Evolutionary conservation across 2,329 filamentous ascomycete genomes (phyloP), one percentile per base, ranked within the genome.

Genomic region (Fusarium anthophilum): DNA sequence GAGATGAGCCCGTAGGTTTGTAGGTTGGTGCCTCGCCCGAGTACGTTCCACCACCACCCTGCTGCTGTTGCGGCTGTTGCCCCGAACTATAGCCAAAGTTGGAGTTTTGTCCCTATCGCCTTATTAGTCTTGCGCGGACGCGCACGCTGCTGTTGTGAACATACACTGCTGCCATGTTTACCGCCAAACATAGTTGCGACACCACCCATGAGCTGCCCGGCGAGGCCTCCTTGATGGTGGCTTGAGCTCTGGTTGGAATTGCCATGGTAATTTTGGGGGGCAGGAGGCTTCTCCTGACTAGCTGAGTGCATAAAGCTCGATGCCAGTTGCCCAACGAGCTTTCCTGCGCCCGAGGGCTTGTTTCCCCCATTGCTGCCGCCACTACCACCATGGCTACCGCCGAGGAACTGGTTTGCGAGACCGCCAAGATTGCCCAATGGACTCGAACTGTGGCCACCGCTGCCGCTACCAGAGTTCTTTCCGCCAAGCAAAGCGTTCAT

Each of bases 11-110:
- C 17, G 81, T 78, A 15, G 83, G 82, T 24, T 84, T 79, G 68
- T 84, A 84, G 10, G 82, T 83, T 18, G 92, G 92, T 44, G 91
- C 89, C 64, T 88, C 85, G 63, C 91, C 91, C 69, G 84, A 87
- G 80, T 93, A 94, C 70, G 71, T 55, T 48, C 71, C 71, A 14
- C 61, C 57, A 14, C 62, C 39, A 11, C 56, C 32, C 24, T 38
- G 32, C 39, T 68, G 65, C 26, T 70, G 68, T 44, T 73, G 67
- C 13, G 66, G 69, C 50, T 87, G 84, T 48, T 87, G 84, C 48
- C 86, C 87, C 8, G 85, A 80, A 76, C 88, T 88, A 28, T 92
- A 92, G 38, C 91, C 91, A 79, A 89, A 94, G 78, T 68, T 68
- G 45, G 65, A 68, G 54, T 87, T 89, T 72, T 90, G 86, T 68